These are phyloP conservation scores for Exophiala aquamarina DNA, from an alignment of 2,329 filamentous ascomycete genomes.

Conservation along the genomic window DNA sequence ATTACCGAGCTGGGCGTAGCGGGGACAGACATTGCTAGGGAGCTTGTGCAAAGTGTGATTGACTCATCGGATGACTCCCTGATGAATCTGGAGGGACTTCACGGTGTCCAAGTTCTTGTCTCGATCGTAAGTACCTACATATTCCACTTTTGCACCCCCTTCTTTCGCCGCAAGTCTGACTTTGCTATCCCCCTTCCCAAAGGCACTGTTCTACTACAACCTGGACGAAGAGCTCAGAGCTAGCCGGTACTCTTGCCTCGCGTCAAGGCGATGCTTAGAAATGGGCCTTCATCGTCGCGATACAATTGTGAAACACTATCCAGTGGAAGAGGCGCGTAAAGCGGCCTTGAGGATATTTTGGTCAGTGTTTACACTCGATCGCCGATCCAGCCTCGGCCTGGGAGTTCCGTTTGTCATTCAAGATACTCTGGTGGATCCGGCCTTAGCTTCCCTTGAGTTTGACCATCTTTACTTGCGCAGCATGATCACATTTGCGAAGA, in stretches of 20 bases:
- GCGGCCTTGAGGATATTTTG: slow-evolving; percentile 8
- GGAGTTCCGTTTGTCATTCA: slow-evolving; percentile 11
- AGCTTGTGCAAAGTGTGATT: slow-evolving; percentile 5
- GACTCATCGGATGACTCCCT: slow-evolving; percentile 5
- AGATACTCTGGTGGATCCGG: slow-evolving; percentile 7
- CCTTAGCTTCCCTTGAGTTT: slow-evolving; percentile 2
- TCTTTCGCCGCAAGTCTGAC: too few species aligned
- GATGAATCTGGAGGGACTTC: slow-evolving; percentile 5
- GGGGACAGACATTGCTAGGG: neutral
- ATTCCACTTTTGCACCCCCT: too few species aligned
- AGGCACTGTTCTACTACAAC: slow-evolving; percentile 9
- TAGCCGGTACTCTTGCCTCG: slow-evolving; percentile 9
- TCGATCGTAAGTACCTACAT: slow-evolving; percentile 4
- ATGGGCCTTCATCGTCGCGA: slow-evolving; percentile 14
- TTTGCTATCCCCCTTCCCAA: neutral
- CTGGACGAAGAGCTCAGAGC: slow-evolving; percentile 6
- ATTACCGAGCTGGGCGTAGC: neutral
- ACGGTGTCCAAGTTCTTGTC: slow-evolving; percentile 7
- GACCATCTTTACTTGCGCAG: slow-evolving; percentile 4
- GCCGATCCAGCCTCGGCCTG: slow-evolving; percentile 9
- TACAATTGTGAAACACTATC: slow-evolving; percentile 7
- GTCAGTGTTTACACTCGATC: slow-evolving; percentile 12
- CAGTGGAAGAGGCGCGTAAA: slow-evolving; percentile 1
- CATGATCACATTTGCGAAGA: slow-evolving; percentile 12
- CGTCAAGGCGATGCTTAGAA: slow-evolving; percentile 7